These are phyloP conservation scores for Piper betle DNA, from an alignment of 164 flowering plant species.

Conservation along the genomic window DNA sequence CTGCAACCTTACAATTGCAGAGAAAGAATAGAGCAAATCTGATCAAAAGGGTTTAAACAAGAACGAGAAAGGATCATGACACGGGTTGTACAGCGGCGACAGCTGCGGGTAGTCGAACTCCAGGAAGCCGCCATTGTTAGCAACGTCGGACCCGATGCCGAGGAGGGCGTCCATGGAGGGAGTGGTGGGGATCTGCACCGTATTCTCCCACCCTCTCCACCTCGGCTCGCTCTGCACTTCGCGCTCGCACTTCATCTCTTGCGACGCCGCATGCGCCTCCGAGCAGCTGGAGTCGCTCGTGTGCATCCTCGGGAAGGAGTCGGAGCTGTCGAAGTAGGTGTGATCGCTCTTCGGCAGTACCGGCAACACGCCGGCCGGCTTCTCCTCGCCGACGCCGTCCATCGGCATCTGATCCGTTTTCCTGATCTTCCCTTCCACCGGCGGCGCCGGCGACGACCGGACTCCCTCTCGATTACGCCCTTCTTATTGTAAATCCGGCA, in stretches of 20 bases:
- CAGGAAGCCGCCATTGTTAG: background rate
- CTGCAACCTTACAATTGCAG: no score
- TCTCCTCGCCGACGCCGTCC: background rate
- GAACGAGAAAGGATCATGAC: background rate
- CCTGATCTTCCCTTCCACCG: background rate
- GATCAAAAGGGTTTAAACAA: slow-evolving; percentile 2
- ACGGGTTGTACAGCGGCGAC: slow-evolving; percentile 3
- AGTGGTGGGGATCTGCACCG: background rate
- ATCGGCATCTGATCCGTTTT: background rate
- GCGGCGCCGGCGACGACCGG: background rate
- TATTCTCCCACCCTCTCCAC: slow-evolving; percentile 7
- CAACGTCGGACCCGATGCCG: background rate
- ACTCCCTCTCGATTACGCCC: background rate
- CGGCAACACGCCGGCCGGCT: background rate
- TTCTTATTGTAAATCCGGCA: slow-evolving; percentile 20
- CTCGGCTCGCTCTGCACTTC: slow-evolving; percentile 8
- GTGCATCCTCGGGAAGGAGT: slow-evolving; percentile 2
- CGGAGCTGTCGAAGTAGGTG: slow-evolving; percentile 1
- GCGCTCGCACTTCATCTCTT: slow-evolving; percentile 4
- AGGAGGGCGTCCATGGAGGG: background rate
- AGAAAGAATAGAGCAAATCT: background rate
- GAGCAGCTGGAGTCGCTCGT: slow-evolving; percentile 2
- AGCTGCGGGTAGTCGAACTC: slow-evolving; percentile 6
- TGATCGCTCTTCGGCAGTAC: background rate
- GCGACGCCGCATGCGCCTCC: background rate